A percentile compares a stretch with the other conserved stretches of the same genome.
These are phyloP conservation scores for Aspergillus arachidicola DNA, from an alignment of 2,329 filamentous ascomycete species.

Conservation along the genomic window DNA sequence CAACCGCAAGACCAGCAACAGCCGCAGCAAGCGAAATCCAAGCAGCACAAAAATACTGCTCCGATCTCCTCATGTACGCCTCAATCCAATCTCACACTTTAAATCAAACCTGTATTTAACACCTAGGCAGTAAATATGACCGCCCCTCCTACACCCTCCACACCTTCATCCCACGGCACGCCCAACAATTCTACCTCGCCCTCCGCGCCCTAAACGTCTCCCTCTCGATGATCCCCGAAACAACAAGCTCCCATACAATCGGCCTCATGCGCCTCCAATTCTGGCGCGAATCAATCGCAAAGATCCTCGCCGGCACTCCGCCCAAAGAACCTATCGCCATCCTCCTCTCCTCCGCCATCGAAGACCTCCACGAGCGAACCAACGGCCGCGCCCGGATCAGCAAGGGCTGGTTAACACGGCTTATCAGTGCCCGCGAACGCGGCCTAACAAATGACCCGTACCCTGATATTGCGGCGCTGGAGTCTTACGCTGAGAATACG, in stretches of 20 bases:
- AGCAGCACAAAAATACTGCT: slow-evolving; percentile 60
- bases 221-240: slow-evolving; percentile 84
- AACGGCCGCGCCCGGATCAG: slow-evolving; percentile 54
- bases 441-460: slow-evolving; percentile 84
- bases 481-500: slow-evolving; percentile 90
- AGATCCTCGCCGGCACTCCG: slow-evolving; percentile 74
- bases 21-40: slow-evolving; percentile 50
- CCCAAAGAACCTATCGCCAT: slow-evolving; percentile 91
- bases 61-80: slow-evolving; percentile 57
- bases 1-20: slow-evolving; percentile 21
- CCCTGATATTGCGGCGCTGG: slow-evolving; percentile 69
- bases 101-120: slow-evolving; percentile 1
- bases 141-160: slow-evolving; percentile 84
- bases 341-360: slow-evolving; percentile 73
- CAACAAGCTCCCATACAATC: slow-evolving; percentile 83
- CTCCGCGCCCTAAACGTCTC: slow-evolving; percentile 93
- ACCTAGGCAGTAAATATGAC: slow-evolving; percentile 72
- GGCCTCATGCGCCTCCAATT: slow-evolving; percentile 91
- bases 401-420: slow-evolving; percentile 73
- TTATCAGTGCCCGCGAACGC: slow-evolving; percentile 80
- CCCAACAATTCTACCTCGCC: slow-evolving; percentile 82
- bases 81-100: not conserved
- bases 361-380: slow-evolving; percentile 54
- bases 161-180: slow-evolving; percentile 75
- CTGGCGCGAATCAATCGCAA: slow-evolving; percentile 83